phyloP scores from a whole-genome alignment of 2,329 filamentous ascomycete species.

The Microsporum ferrugineum region DNA sequence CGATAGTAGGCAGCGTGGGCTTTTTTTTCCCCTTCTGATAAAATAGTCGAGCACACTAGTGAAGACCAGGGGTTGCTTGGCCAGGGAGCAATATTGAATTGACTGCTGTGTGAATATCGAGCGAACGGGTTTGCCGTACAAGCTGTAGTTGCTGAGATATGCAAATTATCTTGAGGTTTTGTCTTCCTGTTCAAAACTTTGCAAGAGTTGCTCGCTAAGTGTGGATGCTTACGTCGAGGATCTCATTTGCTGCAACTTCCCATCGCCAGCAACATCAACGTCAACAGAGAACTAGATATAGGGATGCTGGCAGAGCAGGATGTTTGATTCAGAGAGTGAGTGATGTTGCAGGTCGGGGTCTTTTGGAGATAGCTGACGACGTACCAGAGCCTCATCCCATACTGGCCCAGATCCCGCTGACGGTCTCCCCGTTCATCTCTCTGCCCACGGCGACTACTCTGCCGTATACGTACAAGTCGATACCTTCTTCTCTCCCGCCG shows the following conservation, averaged over 20 bases:
- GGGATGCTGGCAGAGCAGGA: conserved; percentile 14
- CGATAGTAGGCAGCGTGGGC: neutral
- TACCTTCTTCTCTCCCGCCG: conserved; percentile 74
- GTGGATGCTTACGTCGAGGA: neutral
- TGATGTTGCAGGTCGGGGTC: conserved; percentile 6
- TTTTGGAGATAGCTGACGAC: conserved; percentile 2
- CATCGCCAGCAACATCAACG: neutral
- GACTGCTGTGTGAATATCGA: neutral
- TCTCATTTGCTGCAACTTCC: neutral
- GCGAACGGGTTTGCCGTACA: neutral
- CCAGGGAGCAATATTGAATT: neutral
- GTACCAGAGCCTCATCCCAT: conserved; percentile 65
- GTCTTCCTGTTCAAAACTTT: neutral
- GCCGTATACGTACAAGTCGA: conserved; percentile 86
- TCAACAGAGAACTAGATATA: neutral
- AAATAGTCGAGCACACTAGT: neutral
- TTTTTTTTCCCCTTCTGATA: neutral
- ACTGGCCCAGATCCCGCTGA: conserved; percentile 82
- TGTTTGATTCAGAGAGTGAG: conserved; percentile 38
- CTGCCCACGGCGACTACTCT: conserved; percentile 83
- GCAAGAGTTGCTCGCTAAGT: neutral
- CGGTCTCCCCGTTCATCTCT: conserved; percentile 85
- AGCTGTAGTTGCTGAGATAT: neutral
- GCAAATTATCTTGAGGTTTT: neutral
- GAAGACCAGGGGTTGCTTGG: neutral